Evolutionary conservation across 164 flowering plant genomes (phyloP).

Genomic region (Nelumbo lutea): DNA sequence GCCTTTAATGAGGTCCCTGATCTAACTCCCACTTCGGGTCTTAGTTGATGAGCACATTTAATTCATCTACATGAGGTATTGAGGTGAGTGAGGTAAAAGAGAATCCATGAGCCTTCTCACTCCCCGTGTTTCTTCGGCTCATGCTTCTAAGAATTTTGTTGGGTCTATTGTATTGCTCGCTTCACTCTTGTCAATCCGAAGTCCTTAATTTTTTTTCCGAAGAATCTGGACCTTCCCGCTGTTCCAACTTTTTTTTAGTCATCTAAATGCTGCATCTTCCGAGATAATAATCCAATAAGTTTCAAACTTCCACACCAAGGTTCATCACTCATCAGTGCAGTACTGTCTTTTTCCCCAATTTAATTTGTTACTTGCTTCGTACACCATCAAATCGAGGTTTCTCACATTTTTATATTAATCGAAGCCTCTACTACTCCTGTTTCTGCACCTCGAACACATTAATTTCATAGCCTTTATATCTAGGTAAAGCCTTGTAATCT

Average conservation of each 20-base stretch:
- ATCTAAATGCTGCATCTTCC: conserved; percentile 43
- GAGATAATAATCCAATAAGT: conserved; percentile 10
- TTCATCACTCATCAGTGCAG: conserved; percentile 10
- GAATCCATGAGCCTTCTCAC: conserved; percentile 21
- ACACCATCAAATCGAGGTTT: conserved; percentile 32
- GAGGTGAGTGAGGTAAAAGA: too few species aligned
- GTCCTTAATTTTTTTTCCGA: conserved; percentile 9
- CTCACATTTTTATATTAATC: conserved; percentile 28
- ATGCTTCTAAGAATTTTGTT: conserved; percentile 27
- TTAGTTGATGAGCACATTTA: conserved; percentile 21
- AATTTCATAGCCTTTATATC: conserved; percentile 36
- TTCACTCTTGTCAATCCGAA: conserved; percentile 20
- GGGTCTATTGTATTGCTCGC: conserved; percentile 23
- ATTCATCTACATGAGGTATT: conserved; percentile 13
- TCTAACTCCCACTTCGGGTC: conserved; percentile 24
- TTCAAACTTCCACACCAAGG: conserved; percentile 29
- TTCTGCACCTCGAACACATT: conserved; percentile 60
- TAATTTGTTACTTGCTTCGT: neutral
- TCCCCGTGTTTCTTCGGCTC: conserved; percentile 25
- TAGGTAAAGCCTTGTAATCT: conserved; percentile 29
- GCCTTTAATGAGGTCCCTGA: conserved; percentile 40
- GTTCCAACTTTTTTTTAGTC: conserved; percentile 11
- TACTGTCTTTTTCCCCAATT: conserved; percentile 10
- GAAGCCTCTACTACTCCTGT: conserved; percentile 52
- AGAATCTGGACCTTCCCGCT: conserved; percentile 32